A percentile compares a stretch with the other conserved stretches of the same genome.
phyloP scores from a whole-genome alignment of 345 rosid genomes.

The Populus davidiana region DNA sequence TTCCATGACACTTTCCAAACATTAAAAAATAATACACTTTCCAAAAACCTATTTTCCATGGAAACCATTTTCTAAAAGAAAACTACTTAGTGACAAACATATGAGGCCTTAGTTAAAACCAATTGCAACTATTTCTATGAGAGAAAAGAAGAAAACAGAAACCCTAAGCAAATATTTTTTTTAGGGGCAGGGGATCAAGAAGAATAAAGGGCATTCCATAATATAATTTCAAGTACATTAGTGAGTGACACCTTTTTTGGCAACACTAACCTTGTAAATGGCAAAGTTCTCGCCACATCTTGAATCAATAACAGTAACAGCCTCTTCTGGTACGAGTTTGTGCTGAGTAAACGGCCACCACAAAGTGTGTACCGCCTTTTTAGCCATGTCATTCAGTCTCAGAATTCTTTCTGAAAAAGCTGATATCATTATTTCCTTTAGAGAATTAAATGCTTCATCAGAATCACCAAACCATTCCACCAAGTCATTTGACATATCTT shows the following conservation, averaged over 20 bases:
- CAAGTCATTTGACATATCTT: constrained; percentile 75
- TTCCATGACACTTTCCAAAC: no score
- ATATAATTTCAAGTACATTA: background rate
- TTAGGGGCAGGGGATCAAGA: no score
- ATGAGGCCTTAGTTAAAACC: no score
- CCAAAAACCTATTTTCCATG: no score
- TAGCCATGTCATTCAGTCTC: constrained; percentile 61
- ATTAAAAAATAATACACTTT: no score
- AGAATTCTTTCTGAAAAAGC: constrained; percentile 58
- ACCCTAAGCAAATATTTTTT: no score
- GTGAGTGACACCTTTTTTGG: background rate
- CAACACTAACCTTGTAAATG: constrained; percentile 66
- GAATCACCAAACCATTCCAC: constrained; percentile 78
- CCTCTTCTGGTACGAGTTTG: constrained; percentile 57
- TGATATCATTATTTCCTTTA: constrained; percentile 58
- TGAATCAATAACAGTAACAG: constrained; percentile 84
- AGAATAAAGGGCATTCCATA: background rate
- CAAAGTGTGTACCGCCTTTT: constrained; percentile 64
- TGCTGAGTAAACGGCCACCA: constrained; percentile 99
- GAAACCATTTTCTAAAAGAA: no score
- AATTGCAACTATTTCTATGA: no score
- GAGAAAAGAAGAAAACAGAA: no score
- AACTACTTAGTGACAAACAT: no score
- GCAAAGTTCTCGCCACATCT: constrained; percentile 88
- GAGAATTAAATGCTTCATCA: constrained; percentile 43